Conservation (phyloP, 495 filamentous ascomycete species). For the Apiosordaria backusii region DNA sequence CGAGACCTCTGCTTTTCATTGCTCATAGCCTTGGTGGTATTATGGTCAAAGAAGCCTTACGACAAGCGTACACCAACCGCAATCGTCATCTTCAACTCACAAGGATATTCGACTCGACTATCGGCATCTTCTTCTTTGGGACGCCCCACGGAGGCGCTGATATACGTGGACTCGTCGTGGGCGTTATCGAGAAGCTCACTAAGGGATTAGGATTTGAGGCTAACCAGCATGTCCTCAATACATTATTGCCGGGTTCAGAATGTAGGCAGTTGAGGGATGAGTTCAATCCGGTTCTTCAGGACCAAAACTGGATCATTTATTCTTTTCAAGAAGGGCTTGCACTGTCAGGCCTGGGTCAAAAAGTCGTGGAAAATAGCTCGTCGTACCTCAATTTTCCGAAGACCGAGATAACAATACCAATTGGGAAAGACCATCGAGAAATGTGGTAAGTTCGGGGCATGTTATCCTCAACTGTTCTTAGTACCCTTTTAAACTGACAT, state of each 20-base stretch:
- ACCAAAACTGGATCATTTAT: slow-evolving; percentile 32
- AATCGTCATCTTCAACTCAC: slow-evolving; percentile 22
- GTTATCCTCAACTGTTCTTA: background rate
- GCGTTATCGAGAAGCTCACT: slow-evolving; percentile 16
- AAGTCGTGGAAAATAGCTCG: slow-evolving; percentile 38
- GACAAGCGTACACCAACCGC: slow-evolving; percentile 22
- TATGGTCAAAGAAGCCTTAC: slow-evolving; percentile 45
- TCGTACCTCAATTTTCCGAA: slow-evolving; percentile 28
- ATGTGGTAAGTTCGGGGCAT: slow-evolving; percentile 30
- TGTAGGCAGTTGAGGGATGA: slow-evolving; percentile 31
- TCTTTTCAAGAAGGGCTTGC: slow-evolving; percentile 38
- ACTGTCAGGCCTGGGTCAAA: slow-evolving; percentile 21
- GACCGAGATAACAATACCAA: slow-evolving; percentile 30
- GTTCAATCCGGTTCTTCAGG: slow-evolving; percentile 27
- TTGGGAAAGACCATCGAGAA: slow-evolving; percentile 36
- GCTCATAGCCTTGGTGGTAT: slow-evolving; percentile 54
- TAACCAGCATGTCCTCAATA: slow-evolving; percentile 24
- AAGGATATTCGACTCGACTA: slow-evolving; percentile 33
- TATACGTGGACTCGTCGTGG: slow-evolving; percentile 21
- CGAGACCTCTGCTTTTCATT: slow-evolving; percentile 44
- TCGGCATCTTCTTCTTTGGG: slow-evolving; percentile 42
- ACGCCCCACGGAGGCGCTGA: slow-evolving; percentile 42
- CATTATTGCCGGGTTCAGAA: slow-evolving; percentile 32
- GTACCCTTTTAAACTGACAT: background rate
- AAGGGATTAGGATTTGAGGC: slow-evolving; percentile 28